A percentile compares a stretch with the other conserved stretches of the same genome.
Conservation (phyloP, 1,284 basidiomycete species). For the Trametes polyzona region DNA sequence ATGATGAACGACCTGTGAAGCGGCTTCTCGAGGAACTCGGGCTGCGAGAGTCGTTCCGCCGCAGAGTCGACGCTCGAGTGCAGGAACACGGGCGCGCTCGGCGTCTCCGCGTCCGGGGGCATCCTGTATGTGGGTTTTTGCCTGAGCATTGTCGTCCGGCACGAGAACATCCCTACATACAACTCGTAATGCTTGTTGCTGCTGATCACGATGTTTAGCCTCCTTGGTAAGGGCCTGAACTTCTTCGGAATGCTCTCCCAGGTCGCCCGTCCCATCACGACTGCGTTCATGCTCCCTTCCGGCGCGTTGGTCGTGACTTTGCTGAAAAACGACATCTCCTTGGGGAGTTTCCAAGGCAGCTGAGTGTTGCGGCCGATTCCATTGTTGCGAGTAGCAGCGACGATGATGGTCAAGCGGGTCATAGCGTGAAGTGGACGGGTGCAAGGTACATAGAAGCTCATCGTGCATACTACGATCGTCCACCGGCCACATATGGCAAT, state of each 20-base stretch:
- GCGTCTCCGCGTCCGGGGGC: conserved; percentile 19
- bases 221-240: conserved; percentile 80
- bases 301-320: conserved; percentile 71
- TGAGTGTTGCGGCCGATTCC: conserved; percentile 83
- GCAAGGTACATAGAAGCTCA: neutral
- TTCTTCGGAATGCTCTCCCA: conserved; percentile 97
- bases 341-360: conserved; percentile 90
- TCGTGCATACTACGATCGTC: neutral
- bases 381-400: conserved; percentile 86
- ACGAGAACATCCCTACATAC: conserved; percentile 46
- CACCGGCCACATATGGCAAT: neutral
- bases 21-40: conserved; percentile 22
- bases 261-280: conserved; percentile 96
- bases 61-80: conserved; percentile 26
- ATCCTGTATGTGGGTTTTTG: conserved; percentile 13
- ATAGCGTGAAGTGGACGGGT: conserved; percentile 27
- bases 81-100: conserved; percentile 21
- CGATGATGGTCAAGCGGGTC: conserved; percentile 82
- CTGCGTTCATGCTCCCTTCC: conserved; percentile 66
- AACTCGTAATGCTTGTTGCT: conserved; percentile 63
- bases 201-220: conserved; percentile 86
- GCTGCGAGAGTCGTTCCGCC: conserved; percentile 19
- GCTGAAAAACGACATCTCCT: conserved; percentile 95
- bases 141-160: neutral
- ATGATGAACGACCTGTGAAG: conserved; percentile 79